A percentile compares a stretch with the other conserved stretches of the same genome.
phyloP scores from a whole-genome alignment of 73 alveolate genomes.

The Tetrahymena borealis region DNA sequence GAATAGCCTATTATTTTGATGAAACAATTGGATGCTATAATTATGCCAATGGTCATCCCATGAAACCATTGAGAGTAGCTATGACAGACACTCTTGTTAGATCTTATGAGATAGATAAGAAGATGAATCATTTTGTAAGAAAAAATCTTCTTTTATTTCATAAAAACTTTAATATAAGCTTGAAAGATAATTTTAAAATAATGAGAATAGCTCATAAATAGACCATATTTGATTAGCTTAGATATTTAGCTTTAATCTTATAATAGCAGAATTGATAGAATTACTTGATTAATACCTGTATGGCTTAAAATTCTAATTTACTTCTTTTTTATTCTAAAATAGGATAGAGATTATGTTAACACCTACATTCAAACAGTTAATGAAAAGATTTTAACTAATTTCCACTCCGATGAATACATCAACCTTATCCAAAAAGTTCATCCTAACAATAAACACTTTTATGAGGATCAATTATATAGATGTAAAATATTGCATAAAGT shows the following conservation, averaged over 20 bases:
- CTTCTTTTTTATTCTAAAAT: background rate
- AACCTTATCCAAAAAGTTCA: constrained; percentile 19
- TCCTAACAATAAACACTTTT: constrained; percentile 32
- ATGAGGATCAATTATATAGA: constrained; percentile 42
- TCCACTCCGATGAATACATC: constrained; percentile 40
- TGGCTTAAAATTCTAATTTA: background rate
- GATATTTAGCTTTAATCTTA: too few species aligned
- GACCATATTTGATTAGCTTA: too few species aligned
- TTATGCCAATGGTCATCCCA: constrained; percentile 94
- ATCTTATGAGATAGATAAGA: constrained; percentile 46
- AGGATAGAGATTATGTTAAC: constrained; percentile 8
- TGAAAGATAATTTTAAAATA: too few species aligned
- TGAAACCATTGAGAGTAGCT: constrained; percentile 92
- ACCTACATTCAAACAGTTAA: constrained; percentile 30
- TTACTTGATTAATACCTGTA: too few species aligned
- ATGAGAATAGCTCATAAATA: too few species aligned
- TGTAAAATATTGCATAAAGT: constrained; percentile 4
- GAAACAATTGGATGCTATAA: constrained; percentile 86
- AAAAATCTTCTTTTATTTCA: too few species aligned
- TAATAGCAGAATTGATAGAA: too few species aligned
- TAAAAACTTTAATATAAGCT: too few species aligned
- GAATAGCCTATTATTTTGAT: constrained; percentile 81
- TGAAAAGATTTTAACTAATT: constrained; percentile 35
- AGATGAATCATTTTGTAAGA: background rate
- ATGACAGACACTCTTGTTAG: constrained; percentile 82